A percentile compares a stretch with the other conserved stretches of the same genome.
These are phyloP conservation scores for Pleurotus giganteus DNA, from an alignment of 768 basidiomycete species.

Conservation along the genomic window DNA sequence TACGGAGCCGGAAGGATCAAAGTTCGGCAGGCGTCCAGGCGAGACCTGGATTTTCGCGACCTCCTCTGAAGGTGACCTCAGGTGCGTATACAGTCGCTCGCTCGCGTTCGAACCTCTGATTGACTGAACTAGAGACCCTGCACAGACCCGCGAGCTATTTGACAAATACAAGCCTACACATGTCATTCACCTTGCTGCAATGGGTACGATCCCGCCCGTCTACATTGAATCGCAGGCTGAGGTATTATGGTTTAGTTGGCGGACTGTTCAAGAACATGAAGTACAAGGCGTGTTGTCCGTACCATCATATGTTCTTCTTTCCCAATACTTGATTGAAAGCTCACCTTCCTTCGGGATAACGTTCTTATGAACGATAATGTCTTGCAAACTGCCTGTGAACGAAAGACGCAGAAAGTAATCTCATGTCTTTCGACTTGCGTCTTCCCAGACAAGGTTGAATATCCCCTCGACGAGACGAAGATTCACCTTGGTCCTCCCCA, in stretches of 20 bases:
- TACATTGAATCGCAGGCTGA: constrained; percentile 6
- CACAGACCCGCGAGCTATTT: constrained; percentile 69
- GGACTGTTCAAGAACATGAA: constrained; percentile 97
- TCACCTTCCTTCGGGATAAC: constrained; percentile 93
- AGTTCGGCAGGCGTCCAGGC: constrained; percentile 70
- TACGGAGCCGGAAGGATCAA: constrained; percentile 72
- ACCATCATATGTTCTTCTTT: neutral
- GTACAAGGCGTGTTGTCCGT: constrained; percentile 59
- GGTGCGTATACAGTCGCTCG: constrained; percentile 37
- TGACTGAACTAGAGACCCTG: constrained; percentile 54
- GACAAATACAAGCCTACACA: constrained; percentile 93
- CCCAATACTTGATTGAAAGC: constrained; percentile 34
- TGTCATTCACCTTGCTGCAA: constrained; percentile 94
- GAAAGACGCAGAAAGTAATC: constrained; percentile 73
- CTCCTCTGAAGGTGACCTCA: constrained; percentile 81
- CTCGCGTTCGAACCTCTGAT: neutral
- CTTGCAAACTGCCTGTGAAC: constrained; percentile 68
- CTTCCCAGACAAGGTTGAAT: constrained; percentile 93
- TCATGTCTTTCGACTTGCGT: constrained; percentile 98
- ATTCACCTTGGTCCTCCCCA: constrained; percentile 93
- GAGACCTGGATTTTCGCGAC: constrained; percentile 88
- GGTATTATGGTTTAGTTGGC: constrained; percentile 56
- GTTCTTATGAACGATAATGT: constrained; percentile 95
- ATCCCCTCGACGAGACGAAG: constrained; percentile 90
- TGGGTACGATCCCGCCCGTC: constrained; percentile 51